Percentiles rank a stretch among this genome's conserved stretches.
These are phyloP conservation scores for Malus hybrid DNA, from an alignment of 331 rosid species.

Conservation along the genomic window DNA sequence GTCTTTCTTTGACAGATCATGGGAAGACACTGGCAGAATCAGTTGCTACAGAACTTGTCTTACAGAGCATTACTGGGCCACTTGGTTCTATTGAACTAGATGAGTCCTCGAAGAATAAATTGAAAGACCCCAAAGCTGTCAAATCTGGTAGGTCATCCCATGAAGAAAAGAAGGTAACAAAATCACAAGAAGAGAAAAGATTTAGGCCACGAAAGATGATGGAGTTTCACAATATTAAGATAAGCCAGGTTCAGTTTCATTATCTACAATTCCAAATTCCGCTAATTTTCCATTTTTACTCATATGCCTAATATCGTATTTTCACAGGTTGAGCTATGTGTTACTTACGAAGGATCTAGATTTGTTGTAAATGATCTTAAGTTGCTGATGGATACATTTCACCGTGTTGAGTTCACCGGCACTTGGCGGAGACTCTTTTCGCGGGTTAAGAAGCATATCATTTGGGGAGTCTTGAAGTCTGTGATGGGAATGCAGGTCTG, in stretches of 20 bases:
- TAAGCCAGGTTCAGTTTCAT: background rate
- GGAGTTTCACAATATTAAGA: constrained; percentile 95
- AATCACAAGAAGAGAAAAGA: constrained; percentile 24
- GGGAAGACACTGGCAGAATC: constrained; percentile 99
- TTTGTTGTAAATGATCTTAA: too few species aligned
- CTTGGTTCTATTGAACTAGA: constrained; percentile 61
- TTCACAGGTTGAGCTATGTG: too few species aligned
- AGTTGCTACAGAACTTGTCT: constrained; percentile 89
- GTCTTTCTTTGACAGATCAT: constrained; percentile 81
- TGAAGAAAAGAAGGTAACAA: constrained; percentile 79
- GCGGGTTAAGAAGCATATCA: constrained; percentile 92
- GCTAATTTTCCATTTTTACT: too few species aligned
- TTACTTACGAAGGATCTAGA: too few species aligned
- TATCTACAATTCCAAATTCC: too few species aligned
- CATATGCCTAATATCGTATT: too few species aligned
- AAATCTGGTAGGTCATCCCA: constrained; percentile 85
- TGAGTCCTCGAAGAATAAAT: constrained; percentile 62
- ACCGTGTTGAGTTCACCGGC: constrained; percentile 17
- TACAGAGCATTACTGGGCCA: constrained; percentile 70
- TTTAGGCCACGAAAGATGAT: constrained; percentile 76
- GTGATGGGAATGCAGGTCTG: constrained; percentile 93
- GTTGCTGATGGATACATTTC: too few species aligned
- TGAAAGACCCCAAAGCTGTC: constrained; percentile 70
- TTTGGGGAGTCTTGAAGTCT: constrained; percentile 98
- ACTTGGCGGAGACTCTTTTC: constrained; percentile 97